Base-by-base conservation (phyloP, 225 moss, liverwort and hornwort genomes). In the Rhytidiadelphus loreus region DNA sequence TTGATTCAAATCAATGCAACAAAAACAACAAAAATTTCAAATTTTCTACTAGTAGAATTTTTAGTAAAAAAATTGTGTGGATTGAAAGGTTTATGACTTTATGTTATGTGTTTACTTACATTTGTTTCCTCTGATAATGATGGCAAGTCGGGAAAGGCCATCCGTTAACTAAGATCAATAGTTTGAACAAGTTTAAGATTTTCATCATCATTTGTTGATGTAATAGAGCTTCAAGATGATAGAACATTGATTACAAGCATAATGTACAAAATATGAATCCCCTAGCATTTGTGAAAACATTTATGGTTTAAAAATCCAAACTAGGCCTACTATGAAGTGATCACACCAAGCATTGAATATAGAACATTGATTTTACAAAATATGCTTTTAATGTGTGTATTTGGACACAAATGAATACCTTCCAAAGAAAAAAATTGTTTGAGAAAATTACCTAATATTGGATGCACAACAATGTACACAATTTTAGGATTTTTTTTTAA, bases 401-500 rank as follows among this genome's bases (percentile, higher is more conserved):
- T 5, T 43, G 6, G 1, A 25, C 2, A 26, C 5, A 71, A 3
- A 43, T 71, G 43, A 41, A 15, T 43, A 15, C 3, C 2, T 71
- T 26, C 43, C 0, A 39, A n/a, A n/a, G 3, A 22, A 1, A 39
- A 4, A 35, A 4, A 21, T 50, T 50, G 4, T 23, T 70, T 25
- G 3, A 71, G 0, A 0, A 43, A 2, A 71, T 43, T 5, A 25
- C 5, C 9, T 9, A 26, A 16, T 43, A 28, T 43, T 71, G 9
- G 1, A 7, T 3, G 25, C 2, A 0, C 8, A 70, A 70, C 28
- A 1, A 43, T 28, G 41, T 26, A 2, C 5, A 5, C 9, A 43
- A 43, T 43, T 26, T 25, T 43, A 43, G 28, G 8, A 1, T n/a
- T 2, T 2, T 28, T 16, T 71, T 43, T 9, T 13, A 71, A 3